Base-by-base conservation (phyloP, 805 yeast species). In the Yarrowia divulgata region DNA sequence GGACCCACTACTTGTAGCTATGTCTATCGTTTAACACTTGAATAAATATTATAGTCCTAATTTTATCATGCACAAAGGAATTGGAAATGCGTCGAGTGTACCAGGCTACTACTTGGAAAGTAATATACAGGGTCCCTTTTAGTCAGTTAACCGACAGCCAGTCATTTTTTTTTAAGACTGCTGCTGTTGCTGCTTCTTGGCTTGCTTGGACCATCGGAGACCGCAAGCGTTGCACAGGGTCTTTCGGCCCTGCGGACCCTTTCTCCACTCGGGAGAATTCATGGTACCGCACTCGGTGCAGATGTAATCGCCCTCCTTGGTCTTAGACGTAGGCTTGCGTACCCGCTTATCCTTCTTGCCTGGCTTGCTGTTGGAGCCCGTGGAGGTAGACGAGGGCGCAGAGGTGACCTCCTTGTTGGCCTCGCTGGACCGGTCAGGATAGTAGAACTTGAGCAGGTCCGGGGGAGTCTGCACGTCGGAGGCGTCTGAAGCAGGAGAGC, bases 141-240 rank as follows among this genome's bases (percentile, higher is more conserved):
- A 5, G 12, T 23, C 29, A 23, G 29, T 4, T 4, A 4, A 23
- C 29, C 4, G 29, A 4, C 29, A 23, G 29, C 29, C 37, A 34
- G 37, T 34, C 35, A 6, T 34, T 7, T 14, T 14, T 12, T 14
- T 5, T 34, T 32, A 50, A 8, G n/a, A 23, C 43, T 39, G 37
- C 42, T 42, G 42, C 40, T 43, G 50, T 42, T 60, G 66, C 66
- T 43, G 50, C 52, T 60, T 60, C 50, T 73, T 72, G 43, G 76
- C 66, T 69, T 76, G 75, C 74, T 80, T 80, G 10, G 83, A 81
- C 77, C 80, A 80, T n/a, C 83, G 75, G 66, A 93, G 80, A 0
- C 98, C 98, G 79, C 98, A 93, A 0, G 98, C 97, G 77, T 93
- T 93, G 79, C 98, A 93, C 70, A 93, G 81, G 0, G 94, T 90